Evolutionary conservation across 495 filamentous ascomycete species (phyloP).

Genomic region (Zalerion maritima): DNA sequence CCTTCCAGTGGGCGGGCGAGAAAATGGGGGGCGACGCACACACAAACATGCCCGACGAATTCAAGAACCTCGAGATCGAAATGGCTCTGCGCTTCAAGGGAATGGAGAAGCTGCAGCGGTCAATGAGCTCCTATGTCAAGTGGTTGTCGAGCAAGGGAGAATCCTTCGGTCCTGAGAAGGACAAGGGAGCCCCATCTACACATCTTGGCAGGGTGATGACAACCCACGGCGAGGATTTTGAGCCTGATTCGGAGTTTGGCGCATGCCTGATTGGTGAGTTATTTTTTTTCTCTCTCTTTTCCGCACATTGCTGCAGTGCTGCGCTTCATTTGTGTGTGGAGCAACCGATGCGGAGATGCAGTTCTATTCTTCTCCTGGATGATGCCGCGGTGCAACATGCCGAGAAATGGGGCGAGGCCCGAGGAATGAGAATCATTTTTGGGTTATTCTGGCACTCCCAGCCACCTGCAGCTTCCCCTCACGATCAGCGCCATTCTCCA

Average conservation of each 20-base stretch:
- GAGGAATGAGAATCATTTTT: too few species aligned
- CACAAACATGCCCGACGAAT: conserved; percentile 79
- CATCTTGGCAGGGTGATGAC: conserved; percentile 82
- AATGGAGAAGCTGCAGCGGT: conserved; percentile 77
- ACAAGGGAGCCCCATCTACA: conserved; percentile 64
- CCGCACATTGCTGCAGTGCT: not conserved
- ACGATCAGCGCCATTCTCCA: too few species aligned
- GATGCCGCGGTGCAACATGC: too few species aligned
- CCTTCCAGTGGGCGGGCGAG: conserved; percentile 98
- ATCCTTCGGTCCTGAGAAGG: conserved; percentile 63
- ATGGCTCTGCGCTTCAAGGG: conserved; percentile 88
- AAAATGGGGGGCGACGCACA: conserved; percentile 91
- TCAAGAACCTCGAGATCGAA: conserved; percentile 83
- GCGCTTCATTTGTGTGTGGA: too few species aligned
- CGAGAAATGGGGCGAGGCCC: too few species aligned
- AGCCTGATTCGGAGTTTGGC: conserved; percentile 81
- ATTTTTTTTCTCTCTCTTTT: not conserved
- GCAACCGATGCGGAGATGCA: too few species aligned
- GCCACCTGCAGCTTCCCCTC: too few species aligned
- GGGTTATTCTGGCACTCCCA: too few species aligned
- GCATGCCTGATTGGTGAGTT: conserved; percentile 65
- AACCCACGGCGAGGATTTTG: conserved; percentile 85
- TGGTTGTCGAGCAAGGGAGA: conserved; percentile 78
- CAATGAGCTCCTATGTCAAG: conserved; percentile 82
- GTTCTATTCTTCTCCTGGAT: too few species aligned